Conservation (phyloP, 805 yeast species). For the Kluyveromyces dobzhanskii region DNA sequence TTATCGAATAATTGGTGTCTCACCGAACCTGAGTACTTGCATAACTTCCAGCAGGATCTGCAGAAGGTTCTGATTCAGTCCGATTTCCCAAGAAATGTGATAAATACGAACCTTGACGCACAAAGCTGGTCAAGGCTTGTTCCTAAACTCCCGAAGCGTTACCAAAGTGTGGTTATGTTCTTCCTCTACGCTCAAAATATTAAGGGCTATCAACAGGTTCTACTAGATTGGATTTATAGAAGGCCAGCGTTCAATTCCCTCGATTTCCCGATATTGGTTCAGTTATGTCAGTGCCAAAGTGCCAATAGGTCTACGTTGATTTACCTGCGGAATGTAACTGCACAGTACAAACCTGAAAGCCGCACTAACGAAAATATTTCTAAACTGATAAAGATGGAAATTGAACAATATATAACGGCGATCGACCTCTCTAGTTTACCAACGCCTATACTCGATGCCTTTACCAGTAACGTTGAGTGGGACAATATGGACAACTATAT, state of each 20-base stretch:
- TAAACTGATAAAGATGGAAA: too few species aligned
- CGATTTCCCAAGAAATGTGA: not conserved
- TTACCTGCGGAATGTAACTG: too few species aligned
- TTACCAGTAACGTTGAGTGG: not conserved
- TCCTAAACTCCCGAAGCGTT: not conserved
- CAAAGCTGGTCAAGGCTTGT: not conserved
- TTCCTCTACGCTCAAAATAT: constrained; percentile 1
- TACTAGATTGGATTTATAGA: not conserved
- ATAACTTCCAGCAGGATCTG: too few species aligned
- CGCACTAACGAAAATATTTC: too few species aligned
- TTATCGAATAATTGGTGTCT: too few species aligned
- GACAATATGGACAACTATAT: not conserved
- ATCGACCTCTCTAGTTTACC: too few species aligned
- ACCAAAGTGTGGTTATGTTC: not conserved
- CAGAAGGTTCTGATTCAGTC: not conserved
- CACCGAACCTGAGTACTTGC: too few species aligned
- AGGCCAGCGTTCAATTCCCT: not conserved
- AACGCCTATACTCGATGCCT: too few species aligned
- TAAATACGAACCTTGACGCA: not conserved
- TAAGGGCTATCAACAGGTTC: not conserved
- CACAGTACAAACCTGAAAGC: too few species aligned
- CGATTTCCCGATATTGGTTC: constrained; percentile 1
- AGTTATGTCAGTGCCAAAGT: not conserved
- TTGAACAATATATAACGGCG: too few species aligned
- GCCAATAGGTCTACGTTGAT: too few species aligned